Evolutionary conservation across 257 asterid species (phyloP), one percentile per base, ranked within the genome.

Genomic region (Solanum bukasovii): DNA sequence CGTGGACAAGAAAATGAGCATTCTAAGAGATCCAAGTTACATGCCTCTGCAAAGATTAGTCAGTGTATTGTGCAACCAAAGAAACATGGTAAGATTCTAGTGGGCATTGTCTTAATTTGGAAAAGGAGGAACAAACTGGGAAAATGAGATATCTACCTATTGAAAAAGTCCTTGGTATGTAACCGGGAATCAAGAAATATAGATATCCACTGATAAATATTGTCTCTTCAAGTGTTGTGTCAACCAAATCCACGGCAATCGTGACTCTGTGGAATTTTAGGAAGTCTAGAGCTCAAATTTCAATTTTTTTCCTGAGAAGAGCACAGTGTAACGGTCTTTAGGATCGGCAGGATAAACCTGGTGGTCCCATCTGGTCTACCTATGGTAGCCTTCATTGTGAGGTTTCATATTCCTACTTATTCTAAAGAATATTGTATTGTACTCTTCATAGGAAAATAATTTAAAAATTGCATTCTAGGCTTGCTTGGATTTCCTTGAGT

Each of bases 91-190:
- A 87, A 65, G 35, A 67, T 52, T 29, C 42, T 33, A 13, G 71
- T 33, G 87, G 83, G 35, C 82, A 18, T 33, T 82, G 87, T 84
- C 23, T 84, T 86, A 13, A 71, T 49, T 89, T 92, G 94, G 93
- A 89, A 85, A 94, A 90, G 88, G 85, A 78, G 92, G 92, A 91
- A 25, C 82, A 52, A 59, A 33, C 87, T n/a, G 93, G 96, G 81
- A 95, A 92, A 90, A 91, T 91, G 6, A 90, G 87, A 86, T 93
- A 87, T 89, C 44, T 96, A 71, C 46, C 90, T 84, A 87, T 88
- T 79, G 74, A 88, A 13, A 96, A 93, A 87, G 98, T 92, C 16
- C 85, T 93, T 33, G 87, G 1, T 91, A 92, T 95, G 52, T 86
- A 92, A 8, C 72, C 92, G 18, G 94, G 92, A 49, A 89, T 90